A percentile compares a stretch with the other conserved stretches of the same genome.
phyloP scores from a whole-genome alignment of 1,284 basidiomycete genomes.

The Melampsora larici-populina region DNA sequence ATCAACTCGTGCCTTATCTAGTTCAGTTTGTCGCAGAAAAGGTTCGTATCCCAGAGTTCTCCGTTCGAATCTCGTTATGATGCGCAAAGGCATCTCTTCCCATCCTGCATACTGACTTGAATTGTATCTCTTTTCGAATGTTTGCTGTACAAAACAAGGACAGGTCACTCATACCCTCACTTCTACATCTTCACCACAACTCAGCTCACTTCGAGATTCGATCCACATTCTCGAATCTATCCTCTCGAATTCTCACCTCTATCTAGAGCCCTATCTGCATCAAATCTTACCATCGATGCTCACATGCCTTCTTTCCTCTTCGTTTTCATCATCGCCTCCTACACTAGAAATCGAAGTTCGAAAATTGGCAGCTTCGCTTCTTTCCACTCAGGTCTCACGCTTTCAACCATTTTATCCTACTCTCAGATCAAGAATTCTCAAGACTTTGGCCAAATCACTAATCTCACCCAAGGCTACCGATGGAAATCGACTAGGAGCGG shows the following conservation, averaged over 20 bases:
- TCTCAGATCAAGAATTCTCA: constrained; percentile 80
- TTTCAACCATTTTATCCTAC: constrained; percentile 67
- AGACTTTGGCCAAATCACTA: constrained; percentile 83
- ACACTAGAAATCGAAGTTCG: constrained; percentile 44
- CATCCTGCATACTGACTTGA: constrained; percentile 50
- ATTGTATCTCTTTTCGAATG: constrained; percentile 45
- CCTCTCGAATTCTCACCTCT: constrained; percentile 26
- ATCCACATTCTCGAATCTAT: constrained; percentile 21
- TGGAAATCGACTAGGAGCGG: constrained; percentile 40
- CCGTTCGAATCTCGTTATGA: constrained; percentile 61
- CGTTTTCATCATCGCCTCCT: constrained; percentile 50
- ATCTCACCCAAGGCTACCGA: constrained; percentile 28
- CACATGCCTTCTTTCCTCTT: constrained; percentile 67
- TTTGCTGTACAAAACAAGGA: neutral
- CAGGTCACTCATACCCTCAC: constrained; percentile 54
- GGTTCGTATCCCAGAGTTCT: constrained; percentile 42
- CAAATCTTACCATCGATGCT: constrained; percentile 91
- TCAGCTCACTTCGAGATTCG: constrained; percentile 14
- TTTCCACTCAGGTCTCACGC: constrained; percentile 69
- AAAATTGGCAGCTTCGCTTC: constrained; percentile 61
- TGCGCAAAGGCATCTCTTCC: constrained; percentile 56
- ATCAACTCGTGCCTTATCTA: constrained; percentile 89
- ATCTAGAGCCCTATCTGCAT: constrained; percentile 65
- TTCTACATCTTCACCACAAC: constrained; percentile 9
- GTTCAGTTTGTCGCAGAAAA: constrained; percentile 90